phyloP scores from a whole-genome alignment of 371 early-diverging fungal genomes.

The Haplosporangium sp. region DNA sequence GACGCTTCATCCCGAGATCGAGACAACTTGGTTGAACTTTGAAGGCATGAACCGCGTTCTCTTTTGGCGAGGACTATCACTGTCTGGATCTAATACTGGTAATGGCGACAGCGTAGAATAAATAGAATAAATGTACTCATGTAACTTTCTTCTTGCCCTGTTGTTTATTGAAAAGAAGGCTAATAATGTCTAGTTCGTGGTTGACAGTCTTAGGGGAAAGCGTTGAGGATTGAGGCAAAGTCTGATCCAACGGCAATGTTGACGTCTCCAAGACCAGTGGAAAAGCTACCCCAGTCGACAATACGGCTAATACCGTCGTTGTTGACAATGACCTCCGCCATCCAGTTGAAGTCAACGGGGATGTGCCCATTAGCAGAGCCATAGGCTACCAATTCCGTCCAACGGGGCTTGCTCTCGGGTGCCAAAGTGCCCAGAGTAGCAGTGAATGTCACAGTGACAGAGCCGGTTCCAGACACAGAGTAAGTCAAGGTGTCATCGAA shows the following conservation, averaged over 20 bases:
- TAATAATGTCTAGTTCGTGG: no score
- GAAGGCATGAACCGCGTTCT: slow-evolving; percentile 69
- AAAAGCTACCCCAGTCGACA: slow-evolving; percentile 27
- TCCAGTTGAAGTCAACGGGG: slow-evolving; percentile 25
- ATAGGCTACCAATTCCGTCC: slow-evolving; percentile 18
- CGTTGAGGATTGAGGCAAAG: slow-evolving; percentile 36
- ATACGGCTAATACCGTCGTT: slow-evolving; percentile 29
- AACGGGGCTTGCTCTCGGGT: not conserved
- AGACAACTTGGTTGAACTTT: slow-evolving; percentile 65
- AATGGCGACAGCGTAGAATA: not conserved
- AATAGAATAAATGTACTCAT: not conserved
- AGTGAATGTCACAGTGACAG: slow-evolving; percentile 25
- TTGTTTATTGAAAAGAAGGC: no score
- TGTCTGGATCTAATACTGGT: not conserved
- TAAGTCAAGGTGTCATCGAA: slow-evolving; percentile 27
- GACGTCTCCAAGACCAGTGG: not conserved
- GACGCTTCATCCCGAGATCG: slow-evolving; percentile 49
- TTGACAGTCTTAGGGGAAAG: slow-evolving; percentile 4
- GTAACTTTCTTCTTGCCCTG: no score
- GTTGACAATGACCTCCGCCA: slow-evolving; percentile 21
- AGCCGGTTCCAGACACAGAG: slow-evolving; percentile 24
- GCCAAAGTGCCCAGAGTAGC: slow-evolving; percentile 10
- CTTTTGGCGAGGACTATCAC: slow-evolving; percentile 56
- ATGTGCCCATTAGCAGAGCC: slow-evolving; percentile 31
- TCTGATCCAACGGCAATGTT: slow-evolving; percentile 29